Evolutionary conservation across 768 basidiomycete genomes (phyloP).

Genomic region (Imleria badia): DNA sequence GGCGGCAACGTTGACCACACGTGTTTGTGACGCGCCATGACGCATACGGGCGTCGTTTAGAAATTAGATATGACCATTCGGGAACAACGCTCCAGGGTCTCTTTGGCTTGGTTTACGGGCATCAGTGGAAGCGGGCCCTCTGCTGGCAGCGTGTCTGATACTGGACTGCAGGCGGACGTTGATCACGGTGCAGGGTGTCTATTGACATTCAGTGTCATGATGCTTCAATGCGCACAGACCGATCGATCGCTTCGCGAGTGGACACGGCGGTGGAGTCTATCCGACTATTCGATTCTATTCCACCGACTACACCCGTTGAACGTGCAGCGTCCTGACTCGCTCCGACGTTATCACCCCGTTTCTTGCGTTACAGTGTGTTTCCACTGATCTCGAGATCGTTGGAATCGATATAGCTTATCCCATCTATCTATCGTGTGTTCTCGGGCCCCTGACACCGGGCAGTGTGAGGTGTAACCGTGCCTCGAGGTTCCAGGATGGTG

Average conservation of each 20-base stretch:
- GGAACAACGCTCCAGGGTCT: no score
- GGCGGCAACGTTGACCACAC: constrained; percentile 17
- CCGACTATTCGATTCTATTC: no score
- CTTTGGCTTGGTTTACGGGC: no score
- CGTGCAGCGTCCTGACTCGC: no score
- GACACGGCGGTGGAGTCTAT: no score
- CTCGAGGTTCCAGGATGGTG: constrained; percentile 15
- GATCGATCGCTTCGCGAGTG: constrained; percentile 4
- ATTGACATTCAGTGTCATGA: neutral
- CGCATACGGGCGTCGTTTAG: neutral
- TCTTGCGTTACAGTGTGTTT: neutral
- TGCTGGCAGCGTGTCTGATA: neutral
- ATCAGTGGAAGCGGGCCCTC: no score
- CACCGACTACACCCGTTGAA: no score
- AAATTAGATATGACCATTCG: neutral
- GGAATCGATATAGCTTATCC: neutral
- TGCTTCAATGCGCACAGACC: no score
- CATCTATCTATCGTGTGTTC: neutral
- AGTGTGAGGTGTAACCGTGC: constrained; percentile 6
- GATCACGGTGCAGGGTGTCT: neutral
- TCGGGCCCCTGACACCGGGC: constrained; percentile 5
- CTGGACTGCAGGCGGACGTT: no score
- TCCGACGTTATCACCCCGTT: neutral
- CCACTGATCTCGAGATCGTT: constrained; percentile 1
- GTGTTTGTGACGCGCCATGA: constrained; percentile 15